phyloP scores from a whole-genome alignment of 768 basidiomycete species.

The Hericium rajendrae region DNA sequence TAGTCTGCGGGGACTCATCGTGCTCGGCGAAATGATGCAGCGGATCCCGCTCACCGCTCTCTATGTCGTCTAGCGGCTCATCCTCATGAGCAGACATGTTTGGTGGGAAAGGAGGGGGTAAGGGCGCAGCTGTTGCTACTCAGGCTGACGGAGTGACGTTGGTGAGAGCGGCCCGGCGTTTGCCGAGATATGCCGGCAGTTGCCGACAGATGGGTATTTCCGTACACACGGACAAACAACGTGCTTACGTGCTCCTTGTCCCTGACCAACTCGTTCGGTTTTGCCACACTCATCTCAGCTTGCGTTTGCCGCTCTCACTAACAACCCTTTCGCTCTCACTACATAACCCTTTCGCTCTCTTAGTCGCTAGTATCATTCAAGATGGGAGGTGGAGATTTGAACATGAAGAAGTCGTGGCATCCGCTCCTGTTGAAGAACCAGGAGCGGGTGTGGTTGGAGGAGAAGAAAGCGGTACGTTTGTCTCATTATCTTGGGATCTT shows the following conservation, averaged over 20 bases:
- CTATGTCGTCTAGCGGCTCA: constrained; percentile 20
- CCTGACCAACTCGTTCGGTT: background rate
- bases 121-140: background rate
- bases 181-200: background rate
- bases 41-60: constrained; percentile 23
- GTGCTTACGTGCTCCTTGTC: no score
- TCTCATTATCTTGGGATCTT: background rate
- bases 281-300: background rate
- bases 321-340: no score
- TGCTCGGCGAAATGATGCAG: constrained; percentile 12
- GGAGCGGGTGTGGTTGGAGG: constrained; percentile 98
- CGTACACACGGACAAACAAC: no score
- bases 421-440: constrained; percentile 97
- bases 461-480: constrained; percentile 81
- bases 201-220: background rate
- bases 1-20: constrained; percentile 9
- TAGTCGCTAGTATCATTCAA: constrained; percentile 31
- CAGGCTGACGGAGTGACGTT: no score
- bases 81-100: constrained; percentile 19
- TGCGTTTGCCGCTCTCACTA: no score
- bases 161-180: no score
- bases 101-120: background rate
- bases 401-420: constrained; percentile 99
- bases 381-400: constrained; percentile 98
- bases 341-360: background rate